Conservation (phyloP, 352 stramenopile species). For the Lagenidium giganteum region DNA sequence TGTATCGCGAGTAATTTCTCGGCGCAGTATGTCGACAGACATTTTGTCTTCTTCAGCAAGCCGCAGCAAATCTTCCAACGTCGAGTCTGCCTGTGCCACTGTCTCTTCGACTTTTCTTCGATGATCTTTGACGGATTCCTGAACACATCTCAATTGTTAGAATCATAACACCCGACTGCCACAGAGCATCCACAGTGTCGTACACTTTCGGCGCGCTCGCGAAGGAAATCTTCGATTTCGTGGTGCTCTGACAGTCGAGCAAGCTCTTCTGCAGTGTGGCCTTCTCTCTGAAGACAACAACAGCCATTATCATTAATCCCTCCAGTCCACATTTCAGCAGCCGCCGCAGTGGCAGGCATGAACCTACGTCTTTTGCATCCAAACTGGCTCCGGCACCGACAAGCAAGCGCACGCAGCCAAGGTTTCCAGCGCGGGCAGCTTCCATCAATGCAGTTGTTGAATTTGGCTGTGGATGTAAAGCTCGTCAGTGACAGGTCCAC, state of each 20-base stretch:
- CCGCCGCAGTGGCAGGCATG: too few relatives aligned
- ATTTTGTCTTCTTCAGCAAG: slow-evolving; percentile 65
- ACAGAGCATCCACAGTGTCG: slow-evolving; percentile 17
- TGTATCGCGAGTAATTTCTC: slow-evolving; percentile 68
- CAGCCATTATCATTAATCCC: too few relatives aligned
- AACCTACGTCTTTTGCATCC: slow-evolving; percentile 69
- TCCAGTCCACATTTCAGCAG: too few relatives aligned
- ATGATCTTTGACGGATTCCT: slow-evolving; percentile 85
- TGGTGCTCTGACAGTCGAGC: slow-evolving; percentile 48
- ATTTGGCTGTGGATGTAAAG: slow-evolving; percentile 51
- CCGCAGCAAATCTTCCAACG: slow-evolving; percentile 52
- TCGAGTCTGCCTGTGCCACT: slow-evolving; percentile 48
- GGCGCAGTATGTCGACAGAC: slow-evolving; percentile 69
- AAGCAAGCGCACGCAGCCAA: slow-evolving; percentile 68
- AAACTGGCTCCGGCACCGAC: slow-evolving; percentile 63
- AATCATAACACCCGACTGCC: not conserved
- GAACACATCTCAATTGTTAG: not conserved
- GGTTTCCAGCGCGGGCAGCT: slow-evolving; percentile 72
- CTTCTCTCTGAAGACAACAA: slow-evolving; percentile 43
- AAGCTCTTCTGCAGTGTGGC: slow-evolving; percentile 66
- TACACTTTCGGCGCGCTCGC: slow-evolving; percentile 79
- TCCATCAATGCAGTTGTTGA: slow-evolving; percentile 87
- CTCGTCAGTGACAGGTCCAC: too few relatives aligned
- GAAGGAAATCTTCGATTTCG: slow-evolving; percentile 76
- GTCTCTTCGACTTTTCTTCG: slow-evolving; percentile 81